Evolutionary conservation across 805 yeast genomes (phyloP), one percentile per base, ranked within the genome.

Genomic region (Metschnikowia noctiluminum): DNA sequence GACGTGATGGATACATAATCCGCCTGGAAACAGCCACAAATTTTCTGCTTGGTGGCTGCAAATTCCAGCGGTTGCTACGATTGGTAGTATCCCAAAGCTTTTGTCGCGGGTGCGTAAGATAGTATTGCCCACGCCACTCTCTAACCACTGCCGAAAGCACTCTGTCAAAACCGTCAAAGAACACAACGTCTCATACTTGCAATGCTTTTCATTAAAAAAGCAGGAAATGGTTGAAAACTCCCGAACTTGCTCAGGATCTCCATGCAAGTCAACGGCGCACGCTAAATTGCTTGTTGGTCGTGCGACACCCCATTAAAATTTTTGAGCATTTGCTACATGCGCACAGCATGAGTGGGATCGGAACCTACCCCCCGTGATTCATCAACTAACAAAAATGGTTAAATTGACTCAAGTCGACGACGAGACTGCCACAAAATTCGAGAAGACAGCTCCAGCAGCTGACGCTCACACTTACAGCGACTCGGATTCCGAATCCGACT

Each of bases 371-470:
- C 37, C 13, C 32, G 16, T 16, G 12, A 34, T 41, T 38, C 11
- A 34, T 35, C 39, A 46, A 48, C 15, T n/a, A 2, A 21, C 12
- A 38, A 70, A 50, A 53, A 87, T 87, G 94, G 94, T 87, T 57
- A 83, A 82, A 61, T 80, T 87, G 61, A 84, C 89, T 43, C 85
- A 82, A 71, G 78, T 86, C 56, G 84, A 79, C 68, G 89, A 82
- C 72, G 79, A 77, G 56, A 66, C 70, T 52, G 70, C 64, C 57
- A 59, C 66, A 43, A 62, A 58, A 31, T 63, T 62, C 66, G 76
- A 72, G 59, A 68, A 68, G 35, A 48, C 65, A 31, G 64, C 65
- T 28, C 56, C 63, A 13, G 58, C 65, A 34, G 37, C 52, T 21
- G 61, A 66, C n/a, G 65, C 62, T 39, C 73, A 73, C 45, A 55